Conservation (phyloP, 2,329 filamentous ascomycete species). For the Chaetoscypha palmicola region DNA sequence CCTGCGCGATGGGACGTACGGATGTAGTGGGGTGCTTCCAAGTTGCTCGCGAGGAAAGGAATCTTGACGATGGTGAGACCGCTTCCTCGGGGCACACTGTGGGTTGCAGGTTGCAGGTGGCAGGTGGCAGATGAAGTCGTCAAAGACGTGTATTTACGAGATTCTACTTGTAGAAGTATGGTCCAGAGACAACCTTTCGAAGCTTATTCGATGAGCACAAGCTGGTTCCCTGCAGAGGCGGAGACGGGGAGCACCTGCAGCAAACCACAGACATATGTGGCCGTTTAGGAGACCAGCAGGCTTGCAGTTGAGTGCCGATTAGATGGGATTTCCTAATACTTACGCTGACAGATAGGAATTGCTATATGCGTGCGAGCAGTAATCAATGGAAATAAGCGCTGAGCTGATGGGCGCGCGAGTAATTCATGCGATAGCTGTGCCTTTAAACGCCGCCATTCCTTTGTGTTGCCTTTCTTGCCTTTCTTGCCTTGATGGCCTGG, state of each 20-base stretch:
- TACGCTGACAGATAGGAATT: no score
- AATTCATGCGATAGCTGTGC: no score
- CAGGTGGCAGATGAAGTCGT: constrained; percentile 4
- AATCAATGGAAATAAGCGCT: no score
- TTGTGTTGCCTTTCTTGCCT: no score
- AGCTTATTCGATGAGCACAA: constrained; percentile 9
- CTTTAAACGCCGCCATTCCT: no score
- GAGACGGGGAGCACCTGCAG: constrained; percentile 9
- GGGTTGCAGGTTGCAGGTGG: constrained; percentile 2
- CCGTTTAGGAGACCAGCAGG: constrained; percentile 7
- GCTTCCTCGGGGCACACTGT: no score
- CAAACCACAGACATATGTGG: constrained; percentile 7
- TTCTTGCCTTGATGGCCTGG: no score
- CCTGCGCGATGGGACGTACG: no score
- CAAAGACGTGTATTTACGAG: not conserved
- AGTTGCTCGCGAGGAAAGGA: not conserved
- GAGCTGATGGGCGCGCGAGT: no score
- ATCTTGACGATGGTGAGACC: not conserved
- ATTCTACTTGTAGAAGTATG: not conserved
- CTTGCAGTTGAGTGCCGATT: no score
- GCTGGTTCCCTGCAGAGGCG: constrained; percentile 1
- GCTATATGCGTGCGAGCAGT: no score
- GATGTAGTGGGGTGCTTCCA: not conserved
- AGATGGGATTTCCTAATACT: no score
- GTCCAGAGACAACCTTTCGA: not conserved